phyloP scores from a whole-genome alignment of 2,329 filamentous ascomycete species.

The Neofusicoccum umdonicola region DNA sequence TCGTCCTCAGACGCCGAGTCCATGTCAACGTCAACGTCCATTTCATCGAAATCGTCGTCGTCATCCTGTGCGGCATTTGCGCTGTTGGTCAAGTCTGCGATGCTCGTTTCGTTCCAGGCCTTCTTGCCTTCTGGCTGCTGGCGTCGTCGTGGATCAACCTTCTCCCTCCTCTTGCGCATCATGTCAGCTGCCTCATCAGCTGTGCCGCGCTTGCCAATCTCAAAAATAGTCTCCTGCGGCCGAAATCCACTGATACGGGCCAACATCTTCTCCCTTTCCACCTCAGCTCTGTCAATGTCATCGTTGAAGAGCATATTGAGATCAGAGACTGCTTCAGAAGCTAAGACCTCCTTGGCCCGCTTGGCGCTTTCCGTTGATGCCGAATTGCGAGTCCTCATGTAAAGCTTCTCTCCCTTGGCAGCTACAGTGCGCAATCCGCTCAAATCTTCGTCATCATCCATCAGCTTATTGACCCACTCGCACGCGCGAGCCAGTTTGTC shows the following conservation, averaged over 20 bases:
- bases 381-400: constrained; percentile 83
- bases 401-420: constrained; percentile 86
- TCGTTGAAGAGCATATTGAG: constrained; percentile 74
- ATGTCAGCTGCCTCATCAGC: constrained; percentile 68
- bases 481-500: constrained; percentile 71
- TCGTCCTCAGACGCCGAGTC: constrained; percentile 52
- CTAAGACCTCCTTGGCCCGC: constrained; percentile 73
- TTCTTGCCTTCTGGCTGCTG: constrained; percentile 42
- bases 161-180: constrained; percentile 69
- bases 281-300: constrained; percentile 58
- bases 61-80: constrained; percentile 1
- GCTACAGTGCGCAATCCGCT: constrained; percentile 69
- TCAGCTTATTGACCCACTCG: constrained; percentile 79
- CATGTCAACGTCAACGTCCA: constrained; percentile 22
- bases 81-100: not conserved
- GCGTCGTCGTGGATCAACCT: constrained; percentile 59
- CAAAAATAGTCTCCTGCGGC: constrained; percentile 93
- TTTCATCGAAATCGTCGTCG: constrained; percentile 26
- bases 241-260: constrained; percentile 84
- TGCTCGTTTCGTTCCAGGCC: constrained; percentile 18
- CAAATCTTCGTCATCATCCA: constrained; percentile 75
- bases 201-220: constrained; percentile 71
- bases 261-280: constrained; percentile 79
- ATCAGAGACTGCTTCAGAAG: constrained; percentile 67
- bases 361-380: constrained; percentile 90